phyloP scores from a whole-genome alignment of 228 moss, liverwort and hornwort species.

The Sphagnum magellanicum region DNA sequence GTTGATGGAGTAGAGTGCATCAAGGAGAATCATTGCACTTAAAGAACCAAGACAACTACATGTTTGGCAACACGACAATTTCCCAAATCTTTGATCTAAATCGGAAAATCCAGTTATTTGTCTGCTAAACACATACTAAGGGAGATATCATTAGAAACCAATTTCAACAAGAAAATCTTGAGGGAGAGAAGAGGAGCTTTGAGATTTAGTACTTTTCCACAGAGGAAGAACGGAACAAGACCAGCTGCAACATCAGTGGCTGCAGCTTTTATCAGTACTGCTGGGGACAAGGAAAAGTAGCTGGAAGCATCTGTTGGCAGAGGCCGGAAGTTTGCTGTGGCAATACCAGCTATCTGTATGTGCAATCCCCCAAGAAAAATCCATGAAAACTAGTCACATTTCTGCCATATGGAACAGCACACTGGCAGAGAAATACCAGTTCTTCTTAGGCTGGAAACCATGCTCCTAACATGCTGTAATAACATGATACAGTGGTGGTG shows the following conservation, averaged over 20 bases:
- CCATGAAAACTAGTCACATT: too few species aligned
- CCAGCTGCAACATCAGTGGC: slow-evolving; percentile 61
- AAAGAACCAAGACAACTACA: too few species aligned
- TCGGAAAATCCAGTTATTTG: too few species aligned
- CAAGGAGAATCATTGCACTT: too few species aligned
- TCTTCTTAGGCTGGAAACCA: not conserved
- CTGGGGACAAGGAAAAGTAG: slow-evolving; percentile 50
- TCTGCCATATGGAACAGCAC: too few species aligned
- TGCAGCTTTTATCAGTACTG: slow-evolving; percentile 30
- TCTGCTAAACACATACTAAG: too few species aligned
- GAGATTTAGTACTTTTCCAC: slow-evolving; percentile 44
- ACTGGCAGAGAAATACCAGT: too few species aligned
- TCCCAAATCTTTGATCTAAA: too few species aligned
- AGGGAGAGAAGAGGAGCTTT: not conserved
- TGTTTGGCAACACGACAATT: too few species aligned
- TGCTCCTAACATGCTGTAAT: not conserved
- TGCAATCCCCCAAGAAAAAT: not conserved
- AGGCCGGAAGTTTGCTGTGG: slow-evolving; percentile 42
- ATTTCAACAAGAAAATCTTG: not conserved
- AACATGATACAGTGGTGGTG: not conserved
- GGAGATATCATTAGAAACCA: too few species aligned
- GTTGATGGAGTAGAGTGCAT: too few species aligned
- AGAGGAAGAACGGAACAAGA: slow-evolving; percentile 67
- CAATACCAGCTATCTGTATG: slow-evolving; percentile 61
- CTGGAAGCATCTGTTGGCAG: slow-evolving; percentile 47